Conservation (phyloP, 306 rosid species). For the Cyclanthera cordifolia region DNA sequence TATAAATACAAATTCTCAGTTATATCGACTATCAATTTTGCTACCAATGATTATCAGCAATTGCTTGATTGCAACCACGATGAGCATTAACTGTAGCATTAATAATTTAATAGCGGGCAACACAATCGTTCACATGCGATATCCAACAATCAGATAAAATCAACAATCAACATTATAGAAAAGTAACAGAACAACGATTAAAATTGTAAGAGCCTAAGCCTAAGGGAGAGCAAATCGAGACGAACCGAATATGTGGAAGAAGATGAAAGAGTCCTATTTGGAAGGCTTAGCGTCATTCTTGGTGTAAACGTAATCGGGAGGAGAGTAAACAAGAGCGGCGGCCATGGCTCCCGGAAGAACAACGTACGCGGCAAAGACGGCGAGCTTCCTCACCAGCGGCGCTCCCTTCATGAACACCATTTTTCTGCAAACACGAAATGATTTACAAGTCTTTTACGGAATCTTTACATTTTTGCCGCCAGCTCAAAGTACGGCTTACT, state of each 20-base stretch:
- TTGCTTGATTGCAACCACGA: neutral
- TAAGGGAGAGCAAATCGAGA: neutral
- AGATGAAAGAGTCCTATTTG: conserved; percentile 8
- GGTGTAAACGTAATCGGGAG: conserved; percentile 20
- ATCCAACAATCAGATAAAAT: neutral
- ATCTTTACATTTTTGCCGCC: neutral
- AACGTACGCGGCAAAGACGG: conserved; percentile 17
- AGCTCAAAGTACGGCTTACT: too few relatives aligned
- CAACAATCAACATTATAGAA: neutral
- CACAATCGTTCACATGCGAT: neutral
- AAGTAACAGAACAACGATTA: neutral
- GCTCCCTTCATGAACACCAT: conserved; percentile 30
- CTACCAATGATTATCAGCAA: neutral
- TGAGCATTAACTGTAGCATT: neutral
- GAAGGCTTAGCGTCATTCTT: conserved; percentile 12
- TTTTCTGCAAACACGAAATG: neutral
- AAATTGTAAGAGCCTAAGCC: neutral
- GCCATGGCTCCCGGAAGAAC: conserved; percentile 34
- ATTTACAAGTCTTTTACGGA: neutral
- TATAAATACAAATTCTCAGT: neutral
- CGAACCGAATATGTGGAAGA: neutral
- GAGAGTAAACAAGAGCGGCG: conserved; percentile 29
- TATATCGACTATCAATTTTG: neutral
- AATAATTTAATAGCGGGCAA: neutral
- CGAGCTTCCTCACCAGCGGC: conserved; percentile 29